phyloP scores from a whole-genome alignment of 2,329 filamentous ascomycete genomes.

The Talaromyces sp. region DNA sequence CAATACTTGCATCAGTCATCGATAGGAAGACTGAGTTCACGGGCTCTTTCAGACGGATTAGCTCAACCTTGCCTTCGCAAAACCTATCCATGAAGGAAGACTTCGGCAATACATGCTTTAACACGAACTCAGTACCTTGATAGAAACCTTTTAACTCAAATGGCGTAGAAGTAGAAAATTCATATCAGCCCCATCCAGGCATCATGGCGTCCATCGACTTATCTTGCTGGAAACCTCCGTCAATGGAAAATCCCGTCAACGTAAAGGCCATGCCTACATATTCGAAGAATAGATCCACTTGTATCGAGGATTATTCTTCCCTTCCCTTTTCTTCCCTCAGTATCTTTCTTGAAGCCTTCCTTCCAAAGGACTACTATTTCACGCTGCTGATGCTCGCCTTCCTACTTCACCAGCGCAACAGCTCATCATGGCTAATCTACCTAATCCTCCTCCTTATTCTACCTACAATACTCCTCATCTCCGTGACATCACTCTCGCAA shows the following conservation, averaged over 20 bases:
- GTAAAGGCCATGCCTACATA: not conserved
- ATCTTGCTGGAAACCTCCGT: not conserved
- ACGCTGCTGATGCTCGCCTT: not conserved
- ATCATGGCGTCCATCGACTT: not conserved
- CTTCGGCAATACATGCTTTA: not conserved
- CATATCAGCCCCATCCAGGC: not conserved
- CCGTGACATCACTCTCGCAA: not conserved
- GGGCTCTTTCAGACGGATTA: not conserved
- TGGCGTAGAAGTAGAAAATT: not conserved
- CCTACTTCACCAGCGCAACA: not conserved
- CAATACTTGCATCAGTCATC: not conserved
- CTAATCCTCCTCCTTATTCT: not conserved
- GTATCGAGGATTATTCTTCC: not conserved
- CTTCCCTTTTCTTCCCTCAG: not conserved
- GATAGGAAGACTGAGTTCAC: not conserved
- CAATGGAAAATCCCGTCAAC: not conserved
- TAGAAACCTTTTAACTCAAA: not conserved
- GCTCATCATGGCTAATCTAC: not conserved
- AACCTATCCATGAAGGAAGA: not conserved
- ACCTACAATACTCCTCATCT: not conserved
- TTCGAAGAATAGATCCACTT: not conserved
- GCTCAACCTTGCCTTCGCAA: not conserved
- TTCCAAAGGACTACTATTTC: not conserved
- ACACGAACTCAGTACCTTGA: no score
- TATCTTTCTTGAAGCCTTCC: not conserved